Percentiles rank a stretch among this genome's conserved stretches.
Evolutionary conservation across 2,329 filamentous ascomycete genomes (phyloP).

Genomic region (Sclerotinia glacialis): DNA sequence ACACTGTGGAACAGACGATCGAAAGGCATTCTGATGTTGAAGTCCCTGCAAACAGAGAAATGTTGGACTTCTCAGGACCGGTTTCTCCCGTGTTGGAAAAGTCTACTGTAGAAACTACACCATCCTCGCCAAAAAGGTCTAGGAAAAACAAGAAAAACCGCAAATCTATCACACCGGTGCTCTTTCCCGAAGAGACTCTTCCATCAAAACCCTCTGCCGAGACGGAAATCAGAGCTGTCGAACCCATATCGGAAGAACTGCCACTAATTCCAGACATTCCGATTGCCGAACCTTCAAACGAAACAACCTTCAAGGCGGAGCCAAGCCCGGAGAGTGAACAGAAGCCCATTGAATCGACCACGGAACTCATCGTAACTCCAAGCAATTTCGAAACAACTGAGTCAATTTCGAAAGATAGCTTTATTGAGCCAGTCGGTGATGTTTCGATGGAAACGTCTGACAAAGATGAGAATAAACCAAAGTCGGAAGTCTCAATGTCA

Average conservation of each 20-base stretch:
- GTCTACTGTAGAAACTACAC: constrained; percentile 18
- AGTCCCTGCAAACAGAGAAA: too few relatives aligned
- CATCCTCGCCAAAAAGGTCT: constrained; percentile 25
- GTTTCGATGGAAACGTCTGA: constrained; percentile 30
- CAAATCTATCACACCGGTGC: constrained; percentile 22
- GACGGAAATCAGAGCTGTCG: background rate
- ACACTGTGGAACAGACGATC: background rate
- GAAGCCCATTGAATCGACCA: background rate
- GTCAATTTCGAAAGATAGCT: background rate
- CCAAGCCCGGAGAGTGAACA: constrained; percentile 19
- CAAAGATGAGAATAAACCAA: constrained; percentile 32
- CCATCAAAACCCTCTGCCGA: background rate
- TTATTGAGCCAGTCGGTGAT: background rate
- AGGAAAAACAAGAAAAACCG: constrained; percentile 32
- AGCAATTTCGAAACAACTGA: background rate
- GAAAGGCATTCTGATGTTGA: background rate
- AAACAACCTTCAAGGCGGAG: background rate
- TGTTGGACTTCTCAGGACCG: background rate
- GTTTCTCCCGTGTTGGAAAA: background rate
- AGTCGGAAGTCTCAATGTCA: constrained; percentile 25
- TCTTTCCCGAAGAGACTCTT: constrained; percentile 4
- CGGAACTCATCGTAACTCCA: background rate
- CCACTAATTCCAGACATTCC: background rate
- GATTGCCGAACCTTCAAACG: background rate
- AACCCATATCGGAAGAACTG: background rate